Conservation (phyloP, 306 rosid species). For the Medicago arabica region DNA sequence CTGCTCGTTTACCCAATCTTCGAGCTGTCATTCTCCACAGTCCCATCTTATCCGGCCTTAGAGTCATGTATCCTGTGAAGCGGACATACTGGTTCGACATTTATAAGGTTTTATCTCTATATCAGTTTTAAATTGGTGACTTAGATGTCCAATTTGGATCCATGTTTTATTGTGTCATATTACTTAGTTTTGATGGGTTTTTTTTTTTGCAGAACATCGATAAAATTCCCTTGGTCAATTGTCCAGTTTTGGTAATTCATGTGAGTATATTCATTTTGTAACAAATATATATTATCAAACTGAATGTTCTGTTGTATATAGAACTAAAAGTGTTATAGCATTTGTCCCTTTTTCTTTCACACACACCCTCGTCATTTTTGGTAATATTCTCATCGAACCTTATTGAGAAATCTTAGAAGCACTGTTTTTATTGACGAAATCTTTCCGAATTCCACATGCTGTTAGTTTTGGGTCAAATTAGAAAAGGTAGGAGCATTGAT, state of each 20-base stretch:
- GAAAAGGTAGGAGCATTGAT: not conserved
- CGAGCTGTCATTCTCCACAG: conserved; percentile 98
- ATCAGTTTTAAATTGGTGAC: conserved; percentile 16
- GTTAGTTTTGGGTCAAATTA: not conserved
- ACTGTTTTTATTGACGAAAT: conserved; percentile 8
- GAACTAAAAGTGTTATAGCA: not conserved
- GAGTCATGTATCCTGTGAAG: conserved; percentile 98
- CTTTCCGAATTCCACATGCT: not conserved
- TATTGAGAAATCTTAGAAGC: conserved; percentile 1
- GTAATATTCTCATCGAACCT: not conserved
- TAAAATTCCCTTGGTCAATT: conserved; percentile 76
- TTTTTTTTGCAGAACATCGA: conserved; percentile 81
- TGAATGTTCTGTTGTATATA: not conserved
- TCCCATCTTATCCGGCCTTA: conserved; percentile 89
- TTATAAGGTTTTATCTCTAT: conserved; percentile 69
- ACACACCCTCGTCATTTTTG: conserved; percentile 1
- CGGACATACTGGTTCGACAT: conserved; percentile 97
- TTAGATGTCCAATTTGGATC: conserved; percentile 3
- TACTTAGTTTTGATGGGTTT: conserved; percentile 25
- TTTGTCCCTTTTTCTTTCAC: not conserved
- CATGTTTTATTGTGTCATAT: not conserved
- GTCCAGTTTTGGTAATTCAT: conserved; percentile 95
- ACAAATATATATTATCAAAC: conserved; percentile 7
- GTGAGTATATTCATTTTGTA: conserved; percentile 63
- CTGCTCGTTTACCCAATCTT: conserved; percentile 73